Base-by-base conservation (phyloP, 768 basidiomycete genomes). In the Leccinum ochraceum region DNA sequence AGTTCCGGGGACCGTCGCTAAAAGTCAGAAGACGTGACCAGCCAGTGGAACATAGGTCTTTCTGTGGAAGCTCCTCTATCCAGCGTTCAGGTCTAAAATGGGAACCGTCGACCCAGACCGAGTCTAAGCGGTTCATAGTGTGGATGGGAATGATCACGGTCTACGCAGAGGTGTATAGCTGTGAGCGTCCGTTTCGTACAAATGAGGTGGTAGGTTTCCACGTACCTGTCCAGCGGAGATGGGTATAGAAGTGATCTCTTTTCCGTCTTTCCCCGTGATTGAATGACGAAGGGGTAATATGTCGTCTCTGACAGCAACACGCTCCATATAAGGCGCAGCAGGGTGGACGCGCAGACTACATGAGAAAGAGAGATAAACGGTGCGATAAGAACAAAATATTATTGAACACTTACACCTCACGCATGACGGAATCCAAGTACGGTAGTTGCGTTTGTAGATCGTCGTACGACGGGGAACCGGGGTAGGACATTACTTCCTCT, bases 1-100 rank as follows among this genome's bases (percentile, higher is more conserved):
- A 61, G 8, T 51, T 60, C 13, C 61, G 32, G 9, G 54, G 61
- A 16, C 61, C 59, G 22, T 61, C 59, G 17, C 54, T 55, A 13
- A 61, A 61, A 1, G 61, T 55, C 16, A 62, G 61, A 1, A 62
- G 42, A 16, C 49, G 53, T 3, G 59, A 61, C 59, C 61, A 61
- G 9, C 60, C 53, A 2, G 60, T 59, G 9, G 48, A 16, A n/a
- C n/a, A n/a, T n/a, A n/a, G n/a, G n/a, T n/a, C n/a, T n/a, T n/a
- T n/a, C n/a, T n/a, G n/a, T n/a, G n/a, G n/a, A n/a, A 61, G 53
- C 5, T 50, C 48, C 30, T 60, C 53, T 22, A 28, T 44, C 60
- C 53, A 54, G 24, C 58, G 51, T 24, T 42, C 60, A 11, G 58
- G 58, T 36, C 53, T 4, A 9, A 62, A 60, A 28, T 24, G 34